Conservation (phyloP, 1,284 basidiomycete species). For the Bjerkandera adusta region DNA sequence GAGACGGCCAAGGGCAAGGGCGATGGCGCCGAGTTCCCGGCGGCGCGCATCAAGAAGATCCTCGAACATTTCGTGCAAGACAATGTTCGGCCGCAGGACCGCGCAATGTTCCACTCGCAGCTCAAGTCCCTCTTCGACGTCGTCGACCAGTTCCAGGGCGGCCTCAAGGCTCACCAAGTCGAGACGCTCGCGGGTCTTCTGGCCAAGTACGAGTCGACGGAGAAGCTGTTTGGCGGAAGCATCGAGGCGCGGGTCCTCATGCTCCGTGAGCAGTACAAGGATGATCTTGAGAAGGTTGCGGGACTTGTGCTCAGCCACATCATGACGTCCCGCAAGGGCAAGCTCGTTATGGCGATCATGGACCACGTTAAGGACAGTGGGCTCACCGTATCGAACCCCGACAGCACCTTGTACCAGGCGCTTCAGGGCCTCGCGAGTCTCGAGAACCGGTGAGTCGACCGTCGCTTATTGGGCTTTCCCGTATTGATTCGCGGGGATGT, state of each 20-base stretch:
- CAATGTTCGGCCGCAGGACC: constrained; percentile 77
- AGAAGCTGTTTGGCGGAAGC: constrained; percentile 89
- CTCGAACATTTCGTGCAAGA: constrained; percentile 87
- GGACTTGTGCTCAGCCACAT: constrained; percentile 91
- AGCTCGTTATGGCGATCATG: constrained; percentile 82
- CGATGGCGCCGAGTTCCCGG: constrained; percentile 82
- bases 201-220: constrained; percentile 78
- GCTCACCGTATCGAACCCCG: constrained; percentile 71
- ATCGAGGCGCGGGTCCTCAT: constrained; percentile 92
- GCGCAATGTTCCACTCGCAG: constrained; percentile 72
- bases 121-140: constrained; percentile 74
- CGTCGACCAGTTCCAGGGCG: constrained; percentile 80
- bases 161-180: constrained; percentile 88
- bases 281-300: constrained; percentile 88
- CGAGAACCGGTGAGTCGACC: constrained; percentile 70
- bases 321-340: constrained; percentile 92
- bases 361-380: constrained; percentile 84
- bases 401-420: constrained; percentile 69
- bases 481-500: constrained; percentile 12
- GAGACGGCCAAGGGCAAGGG: constrained; percentile 74
- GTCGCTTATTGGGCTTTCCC: constrained; percentile 1
- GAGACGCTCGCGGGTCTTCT: constrained; percentile 73
- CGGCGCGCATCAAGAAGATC: constrained; percentile 76
- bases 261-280: constrained; percentile 90
- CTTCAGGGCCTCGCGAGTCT: constrained; percentile 80